These are phyloP conservation scores for Pneumocystis canis DNA, from an alignment of 1,139 yeast genomes.

Conservation along the genomic window DNA sequence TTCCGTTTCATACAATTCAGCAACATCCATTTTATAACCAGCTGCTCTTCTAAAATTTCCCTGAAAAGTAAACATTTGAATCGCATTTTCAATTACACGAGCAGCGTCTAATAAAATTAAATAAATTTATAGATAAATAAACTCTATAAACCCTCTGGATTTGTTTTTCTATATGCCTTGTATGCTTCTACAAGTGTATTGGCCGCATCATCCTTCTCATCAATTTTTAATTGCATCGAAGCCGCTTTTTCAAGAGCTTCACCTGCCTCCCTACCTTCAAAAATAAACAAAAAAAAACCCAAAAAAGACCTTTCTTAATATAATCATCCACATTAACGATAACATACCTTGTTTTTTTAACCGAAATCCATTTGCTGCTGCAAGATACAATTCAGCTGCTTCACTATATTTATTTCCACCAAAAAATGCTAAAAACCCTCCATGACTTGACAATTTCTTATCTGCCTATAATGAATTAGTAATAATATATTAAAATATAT, in stretches of 20 bases:
- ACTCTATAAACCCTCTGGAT: conserved; percentile 31
- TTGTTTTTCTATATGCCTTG: conserved; percentile 63
- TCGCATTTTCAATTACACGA: conserved; percentile 58
- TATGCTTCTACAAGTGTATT: conserved; percentile 82
- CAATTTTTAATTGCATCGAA: conserved; percentile 56
- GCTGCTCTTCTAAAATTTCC: conserved; percentile 97
- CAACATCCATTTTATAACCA: conserved; percentile 80
- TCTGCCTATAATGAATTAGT: conserved; percentile 36
- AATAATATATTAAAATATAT: neutral
- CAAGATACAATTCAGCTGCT: conserved; percentile 76
- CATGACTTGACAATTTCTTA: conserved; percentile 51
- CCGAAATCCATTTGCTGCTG: conserved; percentile 81
- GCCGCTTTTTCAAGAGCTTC: conserved; percentile 77
- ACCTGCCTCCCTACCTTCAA: conserved; percentile 49
- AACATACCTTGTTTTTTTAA: conserved; percentile 44
- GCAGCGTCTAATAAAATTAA: conserved; percentile 45
- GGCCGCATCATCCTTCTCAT: conserved; percentile 80
- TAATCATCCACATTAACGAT: neutral
- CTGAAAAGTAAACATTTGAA: conserved; percentile 66
- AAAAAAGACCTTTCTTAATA: neutral
- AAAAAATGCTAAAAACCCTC: conserved; percentile 59
- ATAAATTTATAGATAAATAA: neutral
- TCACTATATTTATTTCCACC: conserved; percentile 69
- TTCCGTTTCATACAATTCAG: conserved; percentile 65
- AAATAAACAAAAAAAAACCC: conserved; percentile 9